These are phyloP conservation scores for Colletotrichum karsti DNA, from an alignment of 2,329 filamentous ascomycete genomes.

Conservation along the genomic window DNA sequence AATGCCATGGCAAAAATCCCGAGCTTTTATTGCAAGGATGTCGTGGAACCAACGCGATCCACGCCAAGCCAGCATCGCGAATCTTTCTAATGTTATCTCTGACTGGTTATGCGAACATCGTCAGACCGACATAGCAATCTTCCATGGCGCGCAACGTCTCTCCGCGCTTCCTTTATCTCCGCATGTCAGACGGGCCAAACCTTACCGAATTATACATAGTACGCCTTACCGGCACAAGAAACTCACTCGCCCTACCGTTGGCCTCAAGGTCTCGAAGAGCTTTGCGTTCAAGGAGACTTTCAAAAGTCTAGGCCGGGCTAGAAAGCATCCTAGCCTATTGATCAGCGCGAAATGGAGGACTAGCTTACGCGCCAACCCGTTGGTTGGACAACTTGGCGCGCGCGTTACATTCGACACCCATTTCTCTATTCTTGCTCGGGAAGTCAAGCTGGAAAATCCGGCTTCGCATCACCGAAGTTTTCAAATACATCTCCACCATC, in stretches of 20 bases:
- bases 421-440: not conserved
- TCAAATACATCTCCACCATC: not conserved
- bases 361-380: slow-evolving; percentile 23
- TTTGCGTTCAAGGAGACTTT: not conserved
- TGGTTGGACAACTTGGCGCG: slow-evolving; percentile 16
- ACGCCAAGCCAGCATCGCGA: slow-evolving; percentile 20
- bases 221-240: no score
- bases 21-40: slow-evolving; percentile 23
- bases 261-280: not conserved
- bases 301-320: slow-evolving; percentile 15
- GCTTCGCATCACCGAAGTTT: not conserved
- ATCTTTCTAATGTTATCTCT: slow-evolving; percentile 3
- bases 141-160: not conserved
- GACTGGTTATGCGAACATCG: slow-evolving; percentile 9
- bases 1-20: slow-evolving; percentile 21
- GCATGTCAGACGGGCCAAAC: not conserved
- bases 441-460: not conserved
- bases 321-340: slow-evolving; percentile 13
- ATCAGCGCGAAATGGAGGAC: slow-evolving; percentile 1
- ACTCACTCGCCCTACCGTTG: slow-evolving; percentile 10
- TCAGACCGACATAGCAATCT: not conserved
- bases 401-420: slow-evolving; percentile 7
- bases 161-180: not conserved
- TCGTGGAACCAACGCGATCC: slow-evolving; percentile 13
- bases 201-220: not conserved